Base-by-base conservation (phyloP, 139 green algal genomes). In the Gonium pectorale region DNA sequence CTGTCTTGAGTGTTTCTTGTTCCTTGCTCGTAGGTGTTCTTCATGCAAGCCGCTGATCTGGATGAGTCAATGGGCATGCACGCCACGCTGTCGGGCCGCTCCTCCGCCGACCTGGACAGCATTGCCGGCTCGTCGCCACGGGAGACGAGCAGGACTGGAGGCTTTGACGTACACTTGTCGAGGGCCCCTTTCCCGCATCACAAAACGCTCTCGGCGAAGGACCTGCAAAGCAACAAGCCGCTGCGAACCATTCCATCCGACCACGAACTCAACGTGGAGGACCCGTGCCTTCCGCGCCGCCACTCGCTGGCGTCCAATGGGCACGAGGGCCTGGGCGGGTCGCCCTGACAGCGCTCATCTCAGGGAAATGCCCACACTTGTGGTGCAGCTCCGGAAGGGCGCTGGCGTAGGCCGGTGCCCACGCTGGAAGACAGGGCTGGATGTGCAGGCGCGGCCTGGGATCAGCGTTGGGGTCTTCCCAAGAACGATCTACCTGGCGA, bases 31-130 rank as follows among this genome's bases (percentile, higher is more conserved):
- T 31, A 79, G 70, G 75, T 82, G 13, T 91, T 91, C 74, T 89
- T 91, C 79, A 67, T 73, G 33, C 41, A 56, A 1, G 31, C 59
- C 4, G 84, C 83, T 6, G 88, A 91, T 67, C 44, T 91, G 79
- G 80, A 89, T 35, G 88, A 86, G 62, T 26, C 82, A 29, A 87
- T 89, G 85, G 77, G 62, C 62, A 83, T 83, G 77, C 77, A 83
- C 77, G 38, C 77, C 4, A 5, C 31, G 2, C 62, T 83, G 35
- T 74, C 60, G 21, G 77, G 77, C n/a, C 77, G 59, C 43, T 64
- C 43, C n/a, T 74, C 60, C 17, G 33, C 19, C 19, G 77, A 83
- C 77, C 77, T 83, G 62, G 77, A 83, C 60, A 73, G 59, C 37
- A n/a, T 74, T 0, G 62, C 40, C 0, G 75, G 75, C 6, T 82